Evolutionary conservation across 2,329 filamentous ascomycete genomes (phyloP), one percentile per base, ranked within the genome.

Genomic region (Aspergillus versicolor): DNA sequence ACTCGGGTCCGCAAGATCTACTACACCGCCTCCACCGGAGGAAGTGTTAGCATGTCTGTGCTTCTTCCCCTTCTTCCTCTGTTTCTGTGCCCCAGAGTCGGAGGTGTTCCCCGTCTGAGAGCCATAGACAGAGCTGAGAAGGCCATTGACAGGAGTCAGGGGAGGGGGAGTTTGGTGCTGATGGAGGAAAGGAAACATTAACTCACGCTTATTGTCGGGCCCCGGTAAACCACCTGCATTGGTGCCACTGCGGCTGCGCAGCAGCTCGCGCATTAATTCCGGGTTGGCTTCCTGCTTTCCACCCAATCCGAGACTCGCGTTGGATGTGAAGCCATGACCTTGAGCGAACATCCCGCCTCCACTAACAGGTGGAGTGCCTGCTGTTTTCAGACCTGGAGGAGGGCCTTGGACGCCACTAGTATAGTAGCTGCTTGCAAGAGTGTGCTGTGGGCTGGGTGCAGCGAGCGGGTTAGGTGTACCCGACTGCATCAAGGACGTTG

Each of bases 11-110:
- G 90, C 91, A 92, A 96, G 91, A 95, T 97, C 92, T 83, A 95
- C 92, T 93, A 97, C 87, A 84, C 91, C 92, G 90, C 91, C 91
- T 87, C 92, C 92, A 87, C 92, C 96, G 88, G 93, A 97, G 90
- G 92, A 96, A 93, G 93, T 97, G 91, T 97, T 96, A 94, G 92
- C 93, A 88, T 97, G 92, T 88, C 92, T 95, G 85, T 97, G 93
- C 91, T 97, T 97, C 88, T 96, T 97, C 84, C 92, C 92, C 91
- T 96, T 96, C 87, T 96, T 97, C 89, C 96, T 96, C 86, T 95
- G 92, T 88, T 96, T 95, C 82, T 90, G 88, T 75, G 80, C 78
- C 81, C 89, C 89, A 81, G 88, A 88, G 77, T 96, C 92, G 87
- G 92, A 90, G 82, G 91, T 91, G 80, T 86, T 85, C 82, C 89